Percentiles rank a stretch among this genome's conserved stretches.
Evolutionary conservation across 352 stramenopile species (phyloP).

Genomic region (Pythium aristosporum): DNA sequence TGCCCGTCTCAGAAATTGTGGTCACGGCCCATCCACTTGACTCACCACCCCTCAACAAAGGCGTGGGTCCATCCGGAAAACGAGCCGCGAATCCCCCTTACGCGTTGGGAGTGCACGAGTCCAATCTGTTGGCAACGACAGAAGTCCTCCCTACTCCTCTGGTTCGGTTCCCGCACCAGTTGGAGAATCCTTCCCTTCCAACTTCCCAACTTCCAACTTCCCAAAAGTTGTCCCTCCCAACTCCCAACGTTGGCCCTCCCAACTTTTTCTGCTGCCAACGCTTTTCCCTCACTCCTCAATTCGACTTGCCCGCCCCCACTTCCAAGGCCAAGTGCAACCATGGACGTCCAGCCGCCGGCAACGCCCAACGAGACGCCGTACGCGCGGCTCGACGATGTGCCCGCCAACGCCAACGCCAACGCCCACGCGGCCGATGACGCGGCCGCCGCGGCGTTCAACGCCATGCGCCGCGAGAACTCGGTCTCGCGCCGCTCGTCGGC

Average conservation of each 20-base stretch:
- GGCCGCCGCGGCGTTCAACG: constrained; percentile 4
- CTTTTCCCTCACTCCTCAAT: background rate
- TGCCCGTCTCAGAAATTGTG: background rate
- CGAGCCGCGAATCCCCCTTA: background rate
- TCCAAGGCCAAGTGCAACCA: constrained; percentile 1
- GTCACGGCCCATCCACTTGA: background rate
- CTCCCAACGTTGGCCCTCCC: background rate
- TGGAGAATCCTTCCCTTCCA: background rate
- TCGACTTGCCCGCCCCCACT: background rate
- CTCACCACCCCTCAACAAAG: background rate
- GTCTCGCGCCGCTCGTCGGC: constrained; percentile 30
- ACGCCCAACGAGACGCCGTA: constrained; percentile 34
- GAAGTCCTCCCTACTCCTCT: background rate
- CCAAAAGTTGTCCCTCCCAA: background rate
- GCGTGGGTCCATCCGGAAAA: constrained; percentile 3
- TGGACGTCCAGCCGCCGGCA: constrained; percentile 27
- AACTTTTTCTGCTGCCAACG: background rate
- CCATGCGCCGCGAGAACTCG: constrained; percentile 17
- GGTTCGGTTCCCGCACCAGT: background rate
- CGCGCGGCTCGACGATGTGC: constrained; percentile 38
- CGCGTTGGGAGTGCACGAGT: background rate
- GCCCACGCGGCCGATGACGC: background rate
- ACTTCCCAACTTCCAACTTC: constrained; percentile 1
- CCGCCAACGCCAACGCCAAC: background rate
- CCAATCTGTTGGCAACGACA: background rate